These are phyloP conservation scores for Chimonanthus salicifolius DNA, from an alignment of 164 flowering plant genomes.

Conservation along the genomic window DNA sequence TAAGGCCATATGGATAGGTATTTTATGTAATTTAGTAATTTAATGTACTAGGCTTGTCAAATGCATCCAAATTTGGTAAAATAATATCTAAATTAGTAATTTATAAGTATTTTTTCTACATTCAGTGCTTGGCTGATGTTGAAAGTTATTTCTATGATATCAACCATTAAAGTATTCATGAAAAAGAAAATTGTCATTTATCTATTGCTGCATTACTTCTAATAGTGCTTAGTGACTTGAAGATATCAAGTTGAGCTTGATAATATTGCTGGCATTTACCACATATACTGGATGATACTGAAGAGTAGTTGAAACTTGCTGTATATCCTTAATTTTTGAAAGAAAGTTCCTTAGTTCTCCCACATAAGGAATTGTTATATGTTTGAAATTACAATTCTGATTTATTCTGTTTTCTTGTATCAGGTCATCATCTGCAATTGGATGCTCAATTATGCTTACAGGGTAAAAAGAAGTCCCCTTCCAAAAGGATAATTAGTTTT, in stretches of 20 bases:
- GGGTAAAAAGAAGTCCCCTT: slow-evolving; percentile 60
- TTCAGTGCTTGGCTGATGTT: too few relatives aligned
- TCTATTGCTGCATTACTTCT: neutral
- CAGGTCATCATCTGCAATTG: slow-evolving; percentile 56
- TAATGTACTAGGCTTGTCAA: too few relatives aligned
- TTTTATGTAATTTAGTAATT: too few relatives aligned
- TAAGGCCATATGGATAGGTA: too few relatives aligned
- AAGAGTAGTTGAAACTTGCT: neutral
- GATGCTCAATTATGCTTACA: slow-evolving; percentile 38
- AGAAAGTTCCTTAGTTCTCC: neutral
- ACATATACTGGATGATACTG: neutral
- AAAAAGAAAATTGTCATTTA: neutral
- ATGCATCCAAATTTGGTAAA: too few relatives aligned
- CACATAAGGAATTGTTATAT: too few relatives aligned
- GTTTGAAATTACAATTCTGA: neutral
- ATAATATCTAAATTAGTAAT: too few relatives aligned
- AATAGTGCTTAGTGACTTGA: neutral
- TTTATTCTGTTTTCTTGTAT: slow-evolving; percentile 4
- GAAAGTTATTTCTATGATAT: too few relatives aligned
- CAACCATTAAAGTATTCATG: neutral
- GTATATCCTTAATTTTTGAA: neutral
- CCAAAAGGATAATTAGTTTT: slow-evolving; percentile 72
- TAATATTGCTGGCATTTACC: neutral
- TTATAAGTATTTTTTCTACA: too few relatives aligned
- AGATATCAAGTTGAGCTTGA: neutral